Evolutionary conservation across 2,329 filamentous ascomycete genomes (phyloP), one percentile per base, ranked within the genome.

Genomic region (Hypoxylon sp.): DNA sequence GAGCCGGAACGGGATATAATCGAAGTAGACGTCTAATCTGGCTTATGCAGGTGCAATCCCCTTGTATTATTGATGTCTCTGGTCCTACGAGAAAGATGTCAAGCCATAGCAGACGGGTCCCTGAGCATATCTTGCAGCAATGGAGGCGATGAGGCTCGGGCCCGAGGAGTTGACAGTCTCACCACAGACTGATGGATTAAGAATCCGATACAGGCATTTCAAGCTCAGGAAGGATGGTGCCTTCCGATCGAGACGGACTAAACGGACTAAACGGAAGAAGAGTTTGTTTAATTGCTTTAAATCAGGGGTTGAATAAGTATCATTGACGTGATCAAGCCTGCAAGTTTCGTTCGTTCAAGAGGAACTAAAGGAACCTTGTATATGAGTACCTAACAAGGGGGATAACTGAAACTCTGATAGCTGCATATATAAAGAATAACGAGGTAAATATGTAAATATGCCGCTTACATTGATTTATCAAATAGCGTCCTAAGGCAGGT

Each of bases 101-200:
- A 51, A 63, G 31, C 37, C 19, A 47, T 59, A 63, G 54, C 11
- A 65, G 55, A 64, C 69, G 69, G 66, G 66, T 69, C 37, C 63
- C 66, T 71, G 69, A 71, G 60, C 53, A 22, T 67, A 71, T 71
- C 69, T 69, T 65, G 69, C 69, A 71, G 69, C 52, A 48, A 57
- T 59, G 35, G 37, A 31, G 55, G 26, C 69, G 69, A 71, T 71
- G 69, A 71, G 66, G 69, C 63, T 71, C 63, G 66, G 63, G 37
- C 60, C 66, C 69, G 69, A 69, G 46, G 59, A 37, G 24, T 48
- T 22, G 33, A 63, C 57, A n/a, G 63, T 69, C 50, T 60, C 66
- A 70, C 68, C 19, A 33, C 68, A 71, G 54, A 13, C 24, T 19
- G 46, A 59, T 60, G 22, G 48, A 22, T 35, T 47, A 51, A 44